Conservation (phyloP, 164 flowering plant species). For the Annona squamosa region DNA sequence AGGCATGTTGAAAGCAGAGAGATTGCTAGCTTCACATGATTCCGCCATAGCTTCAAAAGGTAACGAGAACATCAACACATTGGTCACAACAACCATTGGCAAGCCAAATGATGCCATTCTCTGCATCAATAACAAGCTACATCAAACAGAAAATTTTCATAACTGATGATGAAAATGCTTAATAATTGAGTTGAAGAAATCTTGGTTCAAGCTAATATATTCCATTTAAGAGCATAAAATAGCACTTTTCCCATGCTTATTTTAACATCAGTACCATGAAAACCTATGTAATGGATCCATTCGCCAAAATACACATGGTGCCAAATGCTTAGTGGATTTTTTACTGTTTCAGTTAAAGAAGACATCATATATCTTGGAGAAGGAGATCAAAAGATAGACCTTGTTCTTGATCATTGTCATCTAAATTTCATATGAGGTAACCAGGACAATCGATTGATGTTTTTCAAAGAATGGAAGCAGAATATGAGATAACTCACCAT, state of each 20-base stretch:
- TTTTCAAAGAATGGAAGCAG: neutral
- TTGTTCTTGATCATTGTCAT: neutral
- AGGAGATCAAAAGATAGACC: too few species aligned
- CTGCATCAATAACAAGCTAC: slow-evolving; percentile 22
- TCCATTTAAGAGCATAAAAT: too few species aligned
- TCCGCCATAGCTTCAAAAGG: slow-evolving; percentile 85
- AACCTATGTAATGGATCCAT: neutral
- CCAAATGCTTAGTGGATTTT: neutral
- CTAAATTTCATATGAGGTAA: neutral
- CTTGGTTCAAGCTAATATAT: too few species aligned
- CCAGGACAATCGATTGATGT: neutral
- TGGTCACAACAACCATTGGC: slow-evolving; percentile 30
- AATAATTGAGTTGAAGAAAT: neutral
- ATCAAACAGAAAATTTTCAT: slow-evolving; percentile 3
- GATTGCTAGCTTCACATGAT: slow-evolving; percentile 59
- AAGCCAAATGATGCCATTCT: slow-evolving; percentile 18
- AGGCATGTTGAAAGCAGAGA: slow-evolving; percentile 65
- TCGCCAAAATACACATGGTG: neutral
- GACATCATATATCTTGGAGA: too few species aligned
- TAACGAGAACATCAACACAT: slow-evolving; percentile 40
- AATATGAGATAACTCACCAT: slow-evolving; percentile 46
- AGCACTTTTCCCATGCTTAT: too few species aligned
- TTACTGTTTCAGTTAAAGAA: neutral
- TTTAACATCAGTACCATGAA: neutral
- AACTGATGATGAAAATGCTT: neutral